phyloP scores from a whole-genome alignment of 2,329 filamentous ascomycete genomes.

The Chrysoporthe deuterocubensis region DNA sequence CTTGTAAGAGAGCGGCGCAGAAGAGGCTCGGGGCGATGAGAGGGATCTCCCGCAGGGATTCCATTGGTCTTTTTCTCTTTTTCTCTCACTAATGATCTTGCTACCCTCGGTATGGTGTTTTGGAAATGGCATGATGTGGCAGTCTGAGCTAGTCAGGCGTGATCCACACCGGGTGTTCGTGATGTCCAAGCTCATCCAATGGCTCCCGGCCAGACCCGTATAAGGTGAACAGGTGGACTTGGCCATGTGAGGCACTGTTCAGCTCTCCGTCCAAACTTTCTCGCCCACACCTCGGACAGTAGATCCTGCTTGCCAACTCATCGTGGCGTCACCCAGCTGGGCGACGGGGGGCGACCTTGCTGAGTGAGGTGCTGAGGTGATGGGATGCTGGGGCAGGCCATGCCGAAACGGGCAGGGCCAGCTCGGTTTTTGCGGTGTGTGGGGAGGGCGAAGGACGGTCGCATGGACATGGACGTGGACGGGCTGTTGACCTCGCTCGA shows the following conservation, averaged over 20 bases:
- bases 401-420: constrained; percentile 20
- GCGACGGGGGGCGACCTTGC: constrained; percentile 23
- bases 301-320: constrained; percentile 24
- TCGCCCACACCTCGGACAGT: constrained; percentile 5
- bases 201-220: background rate
- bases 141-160: constrained; percentile 12
- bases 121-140: constrained; percentile 6
- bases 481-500: background rate
- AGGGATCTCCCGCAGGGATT: constrained; percentile 1
- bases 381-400: constrained; percentile 3
- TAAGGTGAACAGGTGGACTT: background rate
- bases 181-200: constrained; percentile 4
- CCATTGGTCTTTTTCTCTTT: background rate
- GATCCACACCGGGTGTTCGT: constrained; percentile 18
- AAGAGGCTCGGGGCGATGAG: background rate
- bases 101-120: background rate
- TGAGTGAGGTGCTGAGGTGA: background rate
- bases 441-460: background rate
- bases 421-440: constrained; percentile 14
- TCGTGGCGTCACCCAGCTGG: constrained; percentile 11
- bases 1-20: background rate
- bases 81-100: background rate
- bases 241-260: constrained; percentile 10
- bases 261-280: constrained; percentile 17
- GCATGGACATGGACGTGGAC: no score